Evolutionary conservation across 1,284 basidiomycete genomes (phyloP).

Genomic region (Phlebopus sp.): DNA sequence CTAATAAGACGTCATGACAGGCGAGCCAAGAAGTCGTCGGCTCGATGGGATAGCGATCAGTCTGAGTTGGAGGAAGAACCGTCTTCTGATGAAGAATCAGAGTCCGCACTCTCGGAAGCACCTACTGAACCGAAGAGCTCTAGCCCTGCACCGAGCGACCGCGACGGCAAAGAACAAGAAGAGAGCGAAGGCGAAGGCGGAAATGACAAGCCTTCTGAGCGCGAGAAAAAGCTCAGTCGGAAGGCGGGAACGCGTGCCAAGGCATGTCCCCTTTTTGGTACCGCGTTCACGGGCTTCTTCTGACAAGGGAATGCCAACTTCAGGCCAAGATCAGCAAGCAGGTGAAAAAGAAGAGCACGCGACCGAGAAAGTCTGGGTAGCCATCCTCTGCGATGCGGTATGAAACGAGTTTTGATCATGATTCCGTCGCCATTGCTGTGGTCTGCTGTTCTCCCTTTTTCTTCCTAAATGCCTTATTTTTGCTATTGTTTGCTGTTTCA

Average conservation of each 20-base stretch:
- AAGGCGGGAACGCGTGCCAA: conserved; percentile 46
- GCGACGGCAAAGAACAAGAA: conserved; percentile 19
- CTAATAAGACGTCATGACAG: conserved; percentile 28
- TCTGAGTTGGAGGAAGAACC: conserved; percentile 36
- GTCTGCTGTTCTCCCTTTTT: no score
- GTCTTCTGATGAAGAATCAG: conserved; percentile 25
- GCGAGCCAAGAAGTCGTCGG: conserved; percentile 29
- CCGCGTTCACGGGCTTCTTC: not conserved
- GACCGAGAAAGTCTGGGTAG: conserved; percentile 24
- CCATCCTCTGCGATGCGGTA: no score
- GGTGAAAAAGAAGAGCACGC: conserved; percentile 17
- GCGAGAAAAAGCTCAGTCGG: conserved; percentile 34
- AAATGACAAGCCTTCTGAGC: conserved; percentile 29
- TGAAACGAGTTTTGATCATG: no score
- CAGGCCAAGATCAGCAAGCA: conserved; percentile 34
- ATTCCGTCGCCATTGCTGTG: no score
- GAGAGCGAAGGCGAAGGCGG: conserved; percentile 33
- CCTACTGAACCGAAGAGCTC: conserved; percentile 27
- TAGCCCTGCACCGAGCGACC: conserved; percentile 25
- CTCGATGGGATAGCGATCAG: conserved; percentile 33
- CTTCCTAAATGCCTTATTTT: no score
- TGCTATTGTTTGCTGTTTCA: no score
- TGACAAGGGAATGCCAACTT: not conserved
- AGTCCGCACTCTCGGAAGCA: conserved; percentile 26
- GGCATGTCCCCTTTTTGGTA: conserved; percentile 25